phyloP scores from a whole-genome alignment of 1,139 yeast genomes.

The Magnusiomyces magnusii region DNA sequence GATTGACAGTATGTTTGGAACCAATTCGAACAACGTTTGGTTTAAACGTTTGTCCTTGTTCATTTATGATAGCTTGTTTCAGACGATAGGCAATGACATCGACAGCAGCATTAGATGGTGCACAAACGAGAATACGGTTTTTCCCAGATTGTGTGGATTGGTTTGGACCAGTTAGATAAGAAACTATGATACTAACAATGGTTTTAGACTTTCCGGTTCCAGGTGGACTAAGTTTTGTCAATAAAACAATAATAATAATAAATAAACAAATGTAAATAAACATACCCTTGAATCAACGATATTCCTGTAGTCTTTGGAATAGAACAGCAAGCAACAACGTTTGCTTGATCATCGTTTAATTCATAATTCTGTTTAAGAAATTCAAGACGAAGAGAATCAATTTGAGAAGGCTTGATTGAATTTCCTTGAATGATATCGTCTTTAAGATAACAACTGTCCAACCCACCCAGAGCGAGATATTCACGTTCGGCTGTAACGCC shows the following conservation, averaged over 20 bases:
- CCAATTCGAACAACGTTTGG: conserved; percentile 45
- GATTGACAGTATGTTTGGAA: too few species aligned
- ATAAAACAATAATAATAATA: neutral
- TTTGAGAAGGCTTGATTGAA: too few species aligned
- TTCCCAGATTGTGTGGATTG: neutral
- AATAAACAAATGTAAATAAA: neutral
- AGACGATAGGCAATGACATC: conserved; percentile 87
- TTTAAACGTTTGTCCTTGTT: conserved; percentile 46
- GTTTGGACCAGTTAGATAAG: conserved; percentile 42
- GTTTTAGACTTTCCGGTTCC: conserved; percentile 99
- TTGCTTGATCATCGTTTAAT: neutral
- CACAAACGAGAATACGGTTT: conserved; percentile 68
- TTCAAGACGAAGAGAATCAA: too few species aligned
- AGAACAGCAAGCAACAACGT: neutral
- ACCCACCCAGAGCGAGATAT: too few species aligned
- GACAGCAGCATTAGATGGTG: conserved; percentile 98
- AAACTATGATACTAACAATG: conserved; percentile 83
- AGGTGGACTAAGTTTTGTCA: conserved; percentile 47
- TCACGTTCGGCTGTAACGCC: too few species aligned
- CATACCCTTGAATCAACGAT: conserved; percentile 77
- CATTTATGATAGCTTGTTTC: conserved; percentile 54
- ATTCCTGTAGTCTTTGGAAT: conserved; percentile 32
- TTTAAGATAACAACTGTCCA: too few species aligned
- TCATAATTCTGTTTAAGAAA: neutral
- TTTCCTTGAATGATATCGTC: too few species aligned